Percentiles rank a stretch among this genome's conserved stretches.
phyloP scores from a whole-genome alignment of 2,329 filamentous ascomycete genomes.

The Fusarium falciforme region DNA sequence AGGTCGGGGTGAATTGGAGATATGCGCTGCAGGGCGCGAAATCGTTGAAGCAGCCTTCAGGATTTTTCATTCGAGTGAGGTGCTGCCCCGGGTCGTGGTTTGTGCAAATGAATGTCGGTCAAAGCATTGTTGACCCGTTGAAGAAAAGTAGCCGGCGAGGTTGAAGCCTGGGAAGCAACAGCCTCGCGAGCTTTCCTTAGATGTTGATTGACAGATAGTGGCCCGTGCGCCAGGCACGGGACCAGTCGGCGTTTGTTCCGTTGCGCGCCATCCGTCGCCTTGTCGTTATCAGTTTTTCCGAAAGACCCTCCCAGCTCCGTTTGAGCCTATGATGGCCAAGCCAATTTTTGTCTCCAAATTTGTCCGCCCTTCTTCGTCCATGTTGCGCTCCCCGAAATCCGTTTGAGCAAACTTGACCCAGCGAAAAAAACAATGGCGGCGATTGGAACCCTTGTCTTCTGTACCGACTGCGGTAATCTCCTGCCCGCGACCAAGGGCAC shows the following conservation, averaged over 20 bases:
- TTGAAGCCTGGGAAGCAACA: constrained; percentile 40
- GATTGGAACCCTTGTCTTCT: constrained; percentile 92
- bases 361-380: constrained; percentile 11
- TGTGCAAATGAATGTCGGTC: constrained; percentile 29
- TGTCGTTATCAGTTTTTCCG: constrained; percentile 49
- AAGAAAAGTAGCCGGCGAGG: constrained; percentile 29
- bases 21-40: constrained; percentile 10
- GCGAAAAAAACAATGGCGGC: constrained; percentile 74
- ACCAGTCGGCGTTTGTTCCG: constrained; percentile 46
- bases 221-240: constrained; percentile 31
- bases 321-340: constrained; percentile 37
- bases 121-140: constrained; percentile 39
- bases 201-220: constrained; percentile 29
- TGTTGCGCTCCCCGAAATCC: constrained; percentile 6
- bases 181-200: constrained; percentile 42
- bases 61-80: neutral
- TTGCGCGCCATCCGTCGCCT: constrained; percentile 27
- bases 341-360: constrained; percentile 43
- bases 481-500: constrained; percentile 84
- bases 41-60: constrained; percentile 2
- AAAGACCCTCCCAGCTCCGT: constrained; percentile 20
- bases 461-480: constrained; percentile 90
- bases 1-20: constrained; percentile 21
- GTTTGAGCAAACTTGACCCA: neutral
- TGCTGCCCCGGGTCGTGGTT: neutral